A percentile compares a stretch with the other conserved stretches of the same genome.
Evolutionary conservation across 23 red algal species (phyloP).

Genomic region (Chondrus crispus): DNA sequence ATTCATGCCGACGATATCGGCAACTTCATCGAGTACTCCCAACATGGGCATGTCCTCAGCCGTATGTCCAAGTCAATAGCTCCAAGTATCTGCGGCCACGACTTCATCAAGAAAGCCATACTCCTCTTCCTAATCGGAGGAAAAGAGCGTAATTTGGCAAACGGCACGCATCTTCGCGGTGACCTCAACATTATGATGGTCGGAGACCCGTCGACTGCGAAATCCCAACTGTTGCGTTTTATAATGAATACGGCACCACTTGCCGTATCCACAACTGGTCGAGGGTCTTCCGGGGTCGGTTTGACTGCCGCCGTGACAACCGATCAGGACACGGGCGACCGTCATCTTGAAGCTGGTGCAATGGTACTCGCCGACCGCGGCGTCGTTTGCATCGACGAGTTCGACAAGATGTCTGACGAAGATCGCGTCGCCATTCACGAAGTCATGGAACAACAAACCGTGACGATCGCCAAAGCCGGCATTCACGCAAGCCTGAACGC

Average conservation of each 20-base stretch:
- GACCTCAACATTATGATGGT: slow-evolving; percentile 98
- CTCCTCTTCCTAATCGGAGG: slow-evolving; percentile 86
- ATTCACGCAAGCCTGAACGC: slow-evolving; percentile 98
- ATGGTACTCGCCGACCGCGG: slow-evolving; percentile 99
- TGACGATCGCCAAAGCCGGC: slow-evolving; percentile 98
- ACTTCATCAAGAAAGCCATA: slow-evolving; percentile 92
- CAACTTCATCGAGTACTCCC: slow-evolving; percentile 77
- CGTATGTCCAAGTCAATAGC: slow-evolving; percentile 83
- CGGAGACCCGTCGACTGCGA: slow-evolving; percentile 97
- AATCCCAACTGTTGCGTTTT: slow-evolving; percentile 94
- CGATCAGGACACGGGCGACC: slow-evolving; percentile 94
- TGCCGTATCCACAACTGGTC: slow-evolving; percentile 91
- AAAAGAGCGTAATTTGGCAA: slow-evolving; percentile 77
- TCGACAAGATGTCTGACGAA: slow-evolving; percentile 99
- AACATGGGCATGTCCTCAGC: slow-evolving; percentile 50
- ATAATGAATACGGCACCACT: slow-evolving; percentile 91
- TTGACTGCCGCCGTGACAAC: slow-evolving; percentile 94
- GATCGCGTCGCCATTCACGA: slow-evolving; percentile 99
- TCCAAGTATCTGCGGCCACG: slow-evolving; percentile 92
- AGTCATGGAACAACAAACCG: slow-evolving; percentile 99
- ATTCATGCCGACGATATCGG: slow-evolving; percentile 73
- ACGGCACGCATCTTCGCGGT: slow-evolving; percentile 96
- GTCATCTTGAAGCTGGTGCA: slow-evolving; percentile 95
- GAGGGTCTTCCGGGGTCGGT: slow-evolving; percentile 93
- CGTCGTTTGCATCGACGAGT: slow-evolving; percentile 99